Evolutionary conservation across 2,329 filamentous ascomycete species (phyloP).

Genomic region (Alternaria triticina): DNA sequence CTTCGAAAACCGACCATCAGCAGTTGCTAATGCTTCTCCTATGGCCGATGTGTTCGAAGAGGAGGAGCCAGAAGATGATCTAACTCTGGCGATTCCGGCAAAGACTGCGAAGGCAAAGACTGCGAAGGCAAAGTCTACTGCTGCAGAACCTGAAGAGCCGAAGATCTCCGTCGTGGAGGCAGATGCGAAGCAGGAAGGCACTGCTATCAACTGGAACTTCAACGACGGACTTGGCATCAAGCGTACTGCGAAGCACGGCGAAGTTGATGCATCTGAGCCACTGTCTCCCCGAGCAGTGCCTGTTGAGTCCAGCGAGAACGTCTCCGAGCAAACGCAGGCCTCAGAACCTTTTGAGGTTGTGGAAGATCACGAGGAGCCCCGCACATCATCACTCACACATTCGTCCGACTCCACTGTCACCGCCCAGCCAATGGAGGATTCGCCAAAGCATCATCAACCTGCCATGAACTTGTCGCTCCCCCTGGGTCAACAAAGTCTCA

Average conservation of each 20-base stretch:
- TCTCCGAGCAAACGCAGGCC: slow-evolving; percentile 21
- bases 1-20: slow-evolving; percentile 64
- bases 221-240: slow-evolving; percentile 49
- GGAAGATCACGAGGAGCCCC: slow-evolving; percentile 56
- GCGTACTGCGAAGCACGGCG: slow-evolving; percentile 19
- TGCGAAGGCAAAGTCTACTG: slow-evolving; percentile 15
- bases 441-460: slow-evolving; percentile 46
- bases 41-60: slow-evolving; percentile 91
- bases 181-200: slow-evolving; percentile 48
- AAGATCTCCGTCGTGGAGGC: slow-evolving; percentile 57
- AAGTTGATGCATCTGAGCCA: slow-evolving; percentile 23
- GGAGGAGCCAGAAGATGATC: slow-evolving; percentile 69
- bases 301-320: slow-evolving; percentile 7
- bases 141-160: slow-evolving; percentile 45
- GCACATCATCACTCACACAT: slow-evolving; percentile 56
- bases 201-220: slow-evolving; percentile 53
- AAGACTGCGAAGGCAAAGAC: slow-evolving; percentile 12
- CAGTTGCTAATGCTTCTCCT: slow-evolving; percentile 68
- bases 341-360: slow-evolving; percentile 52
- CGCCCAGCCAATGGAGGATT: slow-evolving; percentile 36
- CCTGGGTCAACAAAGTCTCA: slow-evolving; percentile 56
- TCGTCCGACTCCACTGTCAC: slow-evolving; percentile 59
- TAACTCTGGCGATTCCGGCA: slow-evolving; percentile 34
- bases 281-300: slow-evolving; percentile 34
- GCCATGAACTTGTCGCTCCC: slow-evolving; percentile 48